phyloP scores from a whole-genome alignment of 169 alveolate species.

The Eimeria necatrix region DNA sequence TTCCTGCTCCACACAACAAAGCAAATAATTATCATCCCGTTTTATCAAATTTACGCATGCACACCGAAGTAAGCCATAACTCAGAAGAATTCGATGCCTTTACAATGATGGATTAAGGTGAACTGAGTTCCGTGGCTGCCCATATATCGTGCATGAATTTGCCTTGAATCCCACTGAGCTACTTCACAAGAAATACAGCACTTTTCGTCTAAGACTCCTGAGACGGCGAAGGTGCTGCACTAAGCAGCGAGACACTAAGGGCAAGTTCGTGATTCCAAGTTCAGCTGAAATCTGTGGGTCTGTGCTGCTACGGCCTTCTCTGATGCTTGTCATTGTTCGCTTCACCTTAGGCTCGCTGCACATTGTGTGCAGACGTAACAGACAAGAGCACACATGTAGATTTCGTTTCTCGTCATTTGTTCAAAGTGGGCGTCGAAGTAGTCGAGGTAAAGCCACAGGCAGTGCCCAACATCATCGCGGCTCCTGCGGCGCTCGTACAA shows the following conservation, averaged over 20 bases:
- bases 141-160: no score
- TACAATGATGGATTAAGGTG: no score
- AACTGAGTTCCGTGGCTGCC: no score
- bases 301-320: no score
- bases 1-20: slow-evolving; percentile 26
- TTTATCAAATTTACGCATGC: neutral
- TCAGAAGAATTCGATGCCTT: no score
- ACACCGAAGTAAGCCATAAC: neutral
- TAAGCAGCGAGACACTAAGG: no score
- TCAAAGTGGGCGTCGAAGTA: slow-evolving; percentile 64
- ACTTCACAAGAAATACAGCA: no score
- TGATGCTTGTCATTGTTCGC: neutral
- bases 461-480: slow-evolving; percentile 79
- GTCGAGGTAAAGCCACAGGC: slow-evolving; percentile 81
- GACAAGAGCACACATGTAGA: slow-evolving; percentile 77
- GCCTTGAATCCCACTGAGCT: no score
- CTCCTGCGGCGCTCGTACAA: slow-evolving; percentile 34
- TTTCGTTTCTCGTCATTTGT: slow-evolving; percentile 74
- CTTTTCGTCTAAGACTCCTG: no score
- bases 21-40: neutral
- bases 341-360: slow-evolving; percentile 39
- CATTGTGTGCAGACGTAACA: slow-evolving; percentile 78
- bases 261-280: no score
- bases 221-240: no score
- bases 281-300: no score